Evolutionary conservation across 257 asterid species (phyloP), one percentile per base, ranked within the genome.

Genomic region (Solanum arcanum): DNA sequence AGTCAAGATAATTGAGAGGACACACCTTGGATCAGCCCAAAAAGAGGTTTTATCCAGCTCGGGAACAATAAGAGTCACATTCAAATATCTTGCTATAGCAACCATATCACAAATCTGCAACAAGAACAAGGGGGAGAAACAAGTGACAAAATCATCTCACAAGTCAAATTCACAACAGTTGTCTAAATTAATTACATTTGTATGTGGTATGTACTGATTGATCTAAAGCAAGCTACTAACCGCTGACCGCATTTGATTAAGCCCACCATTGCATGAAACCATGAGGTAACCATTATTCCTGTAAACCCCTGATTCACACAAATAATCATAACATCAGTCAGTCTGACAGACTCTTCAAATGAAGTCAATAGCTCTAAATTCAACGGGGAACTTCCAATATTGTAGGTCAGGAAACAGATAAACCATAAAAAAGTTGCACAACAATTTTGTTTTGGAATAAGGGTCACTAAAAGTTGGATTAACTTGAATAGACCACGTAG

Each of bases 241-340:
- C 56, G 97, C 97, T 47, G 97, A 92, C 82, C 97, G 92, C 97
- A 94, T 94, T 81, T 94, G 97, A 86, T 94, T 94, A 86, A 94
- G 97, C 56, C 97, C 97, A 72, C 97, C 97, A 86, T 94, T 94
- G 92, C 97, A 94, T 88, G 97, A 93, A 89, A 94, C 95, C 81
- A 94, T 60, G 23, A 94, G 95, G 91, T 94, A 93, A n/a, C 97
- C 96, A 84, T 94, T 93, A 86, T 92, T 94, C 91, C 59, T 88
- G 64, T 94, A 93, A 10, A 91, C 91, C 90, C 97, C 96, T 94
- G 93, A 81, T 49, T 81, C 69, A 81, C 44, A 56, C 70, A 81
- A 47, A 49, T 31, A 49, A 81, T 31, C 29, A 81, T 46, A 4
- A 27, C 84, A 46, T 15, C 25, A 18, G 8, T 46, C 84, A 78